phyloP scores from a whole-genome alignment of 495 filamentous ascomycete species.

The Hypoxylon trugodes region DNA sequence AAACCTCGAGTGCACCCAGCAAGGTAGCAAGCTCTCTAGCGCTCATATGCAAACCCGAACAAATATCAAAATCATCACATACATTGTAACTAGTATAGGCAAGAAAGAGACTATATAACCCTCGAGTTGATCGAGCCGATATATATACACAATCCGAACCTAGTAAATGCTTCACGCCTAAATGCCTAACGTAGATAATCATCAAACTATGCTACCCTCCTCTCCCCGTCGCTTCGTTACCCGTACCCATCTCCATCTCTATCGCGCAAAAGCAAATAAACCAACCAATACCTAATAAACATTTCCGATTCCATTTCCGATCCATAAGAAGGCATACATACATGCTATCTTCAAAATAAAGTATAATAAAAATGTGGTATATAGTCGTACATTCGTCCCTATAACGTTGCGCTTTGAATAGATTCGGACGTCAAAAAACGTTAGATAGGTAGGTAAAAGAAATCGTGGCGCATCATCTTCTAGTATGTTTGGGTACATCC shows the following conservation, averaged over 20 bases:
- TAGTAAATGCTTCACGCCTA: neutral
- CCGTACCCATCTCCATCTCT: too few relatives aligned
- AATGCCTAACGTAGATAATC: neutral
- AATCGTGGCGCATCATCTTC: conserved; percentile 30
- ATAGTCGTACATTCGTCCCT: conserved; percentile 41
- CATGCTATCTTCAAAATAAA: neutral
- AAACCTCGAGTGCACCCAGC: too few relatives aligned
- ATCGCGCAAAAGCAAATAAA: conserved; percentile 6
- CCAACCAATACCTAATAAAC: too few relatives aligned
- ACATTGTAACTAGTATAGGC: neutral
- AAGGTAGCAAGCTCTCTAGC: too few relatives aligned
- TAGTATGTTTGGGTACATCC: conserved; percentile 18
- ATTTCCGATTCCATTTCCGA: too few relatives aligned
- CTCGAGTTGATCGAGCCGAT: conserved; percentile 10
- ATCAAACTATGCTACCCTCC: conserved; percentile 14
- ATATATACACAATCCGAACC: conserved; percentile 9
- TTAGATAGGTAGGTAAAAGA: too few relatives aligned
- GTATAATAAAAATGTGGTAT: conserved; percentile 23
- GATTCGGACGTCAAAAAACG: neutral
- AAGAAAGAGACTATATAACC: conserved; percentile 2
- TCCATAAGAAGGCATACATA: too few relatives aligned
- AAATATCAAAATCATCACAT: too few relatives aligned
- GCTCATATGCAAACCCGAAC: too few relatives aligned
- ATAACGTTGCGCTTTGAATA: conserved; percentile 22
- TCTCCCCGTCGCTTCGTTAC: too few relatives aligned